Conservation (phyloP, 345 rosid genomes). For the Aegle marmelos region DNA sequence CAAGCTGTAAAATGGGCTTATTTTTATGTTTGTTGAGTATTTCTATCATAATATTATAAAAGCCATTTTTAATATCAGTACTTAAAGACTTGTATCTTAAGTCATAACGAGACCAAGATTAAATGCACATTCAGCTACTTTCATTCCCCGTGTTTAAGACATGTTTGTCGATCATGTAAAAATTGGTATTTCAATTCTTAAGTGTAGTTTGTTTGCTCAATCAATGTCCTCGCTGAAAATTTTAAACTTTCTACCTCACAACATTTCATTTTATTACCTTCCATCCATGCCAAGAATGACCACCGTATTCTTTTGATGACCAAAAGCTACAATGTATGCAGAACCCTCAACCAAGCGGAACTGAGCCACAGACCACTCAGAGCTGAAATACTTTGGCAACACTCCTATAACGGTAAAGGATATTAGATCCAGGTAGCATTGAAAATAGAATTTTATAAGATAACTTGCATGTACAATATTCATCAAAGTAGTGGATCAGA, state of each 20-base stretch:
- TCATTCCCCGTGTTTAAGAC: neutral
- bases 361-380: conserved; percentile 67
- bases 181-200: neutral
- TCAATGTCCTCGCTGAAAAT: too few species aligned
- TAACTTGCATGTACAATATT: neutral
- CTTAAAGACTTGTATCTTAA: neutral
- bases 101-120: neutral
- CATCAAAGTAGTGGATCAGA: neutral
- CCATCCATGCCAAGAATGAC: conserved; percentile 95
- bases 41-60: too few species aligned
- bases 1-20: neutral
- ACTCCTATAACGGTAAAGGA: conserved; percentile 53
- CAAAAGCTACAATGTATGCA: conserved; percentile 82
- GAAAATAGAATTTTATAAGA: neutral
- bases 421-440: neutral
- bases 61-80: too few species aligned
- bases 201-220: neutral
- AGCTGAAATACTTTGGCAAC: conserved; percentile 57
- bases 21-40: too few species aligned
- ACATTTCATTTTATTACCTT: conserved; percentile 44
- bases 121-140: neutral
- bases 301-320: conserved; percentile 84
- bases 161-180: neutral
- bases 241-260: neutral
- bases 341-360: conserved; percentile 58